phyloP scores from a whole-genome alignment of 371 early-diverging fungal species.

The Fennellomyces sp. region DNA sequence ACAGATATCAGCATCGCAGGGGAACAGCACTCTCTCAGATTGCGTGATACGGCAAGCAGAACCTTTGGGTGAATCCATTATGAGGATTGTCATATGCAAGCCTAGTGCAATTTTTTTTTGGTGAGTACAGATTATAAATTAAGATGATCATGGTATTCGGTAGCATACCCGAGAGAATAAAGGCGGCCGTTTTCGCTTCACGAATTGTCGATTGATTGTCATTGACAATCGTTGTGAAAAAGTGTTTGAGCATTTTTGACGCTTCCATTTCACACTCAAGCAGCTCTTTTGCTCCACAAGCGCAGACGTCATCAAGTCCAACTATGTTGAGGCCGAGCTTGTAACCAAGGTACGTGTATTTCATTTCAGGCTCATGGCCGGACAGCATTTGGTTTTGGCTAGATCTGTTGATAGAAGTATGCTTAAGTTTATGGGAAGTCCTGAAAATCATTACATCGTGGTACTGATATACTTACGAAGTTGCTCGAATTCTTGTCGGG shows the following conservation, averaged over 20 bases:
- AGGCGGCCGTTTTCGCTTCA: not conserved
- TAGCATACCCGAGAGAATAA: not conserved
- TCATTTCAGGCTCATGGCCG: constrained; percentile 7
- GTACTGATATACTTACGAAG: not conserved
- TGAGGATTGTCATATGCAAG: not conserved
- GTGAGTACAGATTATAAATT: not conserved
- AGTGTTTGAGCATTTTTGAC: constrained; percentile 7
- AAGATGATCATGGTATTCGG: no score
- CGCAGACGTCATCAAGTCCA: constrained; percentile 6
- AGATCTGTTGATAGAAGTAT: not conserved
- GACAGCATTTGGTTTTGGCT: not conserved
- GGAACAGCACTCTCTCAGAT: not conserved
- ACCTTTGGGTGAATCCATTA: constrained; percentile 1
- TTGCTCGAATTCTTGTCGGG: not conserved
- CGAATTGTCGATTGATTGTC: not conserved
- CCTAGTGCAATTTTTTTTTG: not conserved
- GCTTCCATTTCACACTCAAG: not conserved
- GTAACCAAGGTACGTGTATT: not conserved
- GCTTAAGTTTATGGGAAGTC: constrained; percentile 5
- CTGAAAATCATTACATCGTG: no score
- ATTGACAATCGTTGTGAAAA: not conserved
- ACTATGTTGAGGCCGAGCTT: constrained; percentile 9
- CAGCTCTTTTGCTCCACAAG: constrained; percentile 9
- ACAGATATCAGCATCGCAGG: not conserved
- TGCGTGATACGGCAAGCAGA: not conserved